A percentile compares a stretch with the other conserved stretches of the same genome.
These are phyloP conservation scores for Stereocaulon alpinum DNA, from an alignment of 495 filamentous ascomycete genomes.

Conservation along the genomic window DNA sequence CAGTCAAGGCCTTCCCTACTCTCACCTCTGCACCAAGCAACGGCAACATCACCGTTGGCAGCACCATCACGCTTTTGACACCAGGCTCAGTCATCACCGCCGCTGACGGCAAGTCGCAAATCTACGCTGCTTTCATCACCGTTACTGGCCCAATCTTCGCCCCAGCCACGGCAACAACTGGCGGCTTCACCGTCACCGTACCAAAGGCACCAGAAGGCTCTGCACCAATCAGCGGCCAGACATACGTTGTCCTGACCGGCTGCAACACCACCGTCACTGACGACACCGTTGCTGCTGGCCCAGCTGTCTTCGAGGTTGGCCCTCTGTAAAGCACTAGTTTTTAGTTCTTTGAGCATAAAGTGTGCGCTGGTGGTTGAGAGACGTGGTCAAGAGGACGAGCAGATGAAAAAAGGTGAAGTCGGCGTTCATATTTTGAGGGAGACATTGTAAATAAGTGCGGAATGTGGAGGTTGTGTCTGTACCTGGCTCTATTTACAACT, in stretches of 20 bases:
- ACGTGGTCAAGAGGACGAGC: not conserved
- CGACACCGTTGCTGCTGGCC: conserved; percentile 23
- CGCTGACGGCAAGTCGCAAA: conserved; percentile 19
- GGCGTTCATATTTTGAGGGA: not conserved
- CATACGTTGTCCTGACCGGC: conserved; percentile 31
- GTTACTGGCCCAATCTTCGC: conserved; percentile 32
- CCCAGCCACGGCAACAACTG: conserved; percentile 21
- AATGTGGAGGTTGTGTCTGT: not conserved
- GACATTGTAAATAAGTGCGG: conserved; percentile 4
- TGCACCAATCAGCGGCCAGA: conserved; percentile 27
- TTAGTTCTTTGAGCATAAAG: not conserved
- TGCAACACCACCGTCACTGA: conserved; percentile 24
- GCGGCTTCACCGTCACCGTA: conserved; percentile 30
- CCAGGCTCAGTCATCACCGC: conserved; percentile 19
- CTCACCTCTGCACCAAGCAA: conserved; percentile 26
- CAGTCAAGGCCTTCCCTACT: conserved; percentile 47
- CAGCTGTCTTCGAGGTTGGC: conserved; percentile 21
- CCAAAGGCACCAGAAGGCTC: conserved; percentile 24
- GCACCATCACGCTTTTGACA: conserved; percentile 22
- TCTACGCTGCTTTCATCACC: conserved; percentile 31
- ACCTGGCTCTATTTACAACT: not conserved
- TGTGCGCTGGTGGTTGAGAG: not conserved
- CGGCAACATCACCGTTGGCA: conserved; percentile 19
- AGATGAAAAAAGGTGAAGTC: not conserved
- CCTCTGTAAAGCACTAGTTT: conserved; percentile 1